A percentile compares a stretch with the other conserved stretches of the same genome.
Evolutionary conservation across 306 rosid genomes (phyloP).

Genomic region (Fragaria vesca): DNA sequence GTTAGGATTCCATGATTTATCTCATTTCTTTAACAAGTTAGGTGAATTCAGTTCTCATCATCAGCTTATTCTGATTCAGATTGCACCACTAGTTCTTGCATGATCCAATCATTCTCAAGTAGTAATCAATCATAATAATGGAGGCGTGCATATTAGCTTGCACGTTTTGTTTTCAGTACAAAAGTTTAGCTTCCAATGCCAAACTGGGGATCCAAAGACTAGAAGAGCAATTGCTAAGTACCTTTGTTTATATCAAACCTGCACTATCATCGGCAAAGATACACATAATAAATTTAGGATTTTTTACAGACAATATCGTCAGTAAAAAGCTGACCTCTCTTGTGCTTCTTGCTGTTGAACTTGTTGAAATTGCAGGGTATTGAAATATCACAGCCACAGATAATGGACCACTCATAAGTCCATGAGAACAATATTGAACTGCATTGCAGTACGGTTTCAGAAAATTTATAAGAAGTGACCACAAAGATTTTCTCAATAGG

Average conservation of each 20-base stretch:
- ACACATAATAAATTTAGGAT: no score
- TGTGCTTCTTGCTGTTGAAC: background rate
- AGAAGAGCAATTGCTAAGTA: background rate
- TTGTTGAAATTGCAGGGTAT: background rate
- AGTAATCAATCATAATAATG: background rate
- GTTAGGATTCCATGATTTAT: background rate
- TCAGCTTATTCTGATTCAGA: background rate
- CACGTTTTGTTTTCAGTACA: background rate
- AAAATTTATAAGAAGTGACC: background rate
- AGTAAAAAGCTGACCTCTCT: background rate
- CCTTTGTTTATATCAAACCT: no score
- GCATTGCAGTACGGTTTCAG: background rate
- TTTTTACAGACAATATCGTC: no score
- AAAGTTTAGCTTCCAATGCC: background rate
- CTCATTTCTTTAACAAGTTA: conserved; percentile 9
- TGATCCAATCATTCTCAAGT: background rate
- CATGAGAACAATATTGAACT: background rate
- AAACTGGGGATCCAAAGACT: background rate
- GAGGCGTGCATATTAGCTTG: background rate
- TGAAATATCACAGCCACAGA: background rate
- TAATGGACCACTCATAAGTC: background rate
- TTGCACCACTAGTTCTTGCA: background rate
- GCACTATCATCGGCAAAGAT: no score
- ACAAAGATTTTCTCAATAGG: background rate
- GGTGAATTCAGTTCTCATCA: background rate